Percentiles rank a stretch among this genome's conserved stretches.
These are phyloP conservation scores for Yamadazyma atlantica DNA, from an alignment of 1,139 yeast species.

Conservation along the genomic window DNA sequence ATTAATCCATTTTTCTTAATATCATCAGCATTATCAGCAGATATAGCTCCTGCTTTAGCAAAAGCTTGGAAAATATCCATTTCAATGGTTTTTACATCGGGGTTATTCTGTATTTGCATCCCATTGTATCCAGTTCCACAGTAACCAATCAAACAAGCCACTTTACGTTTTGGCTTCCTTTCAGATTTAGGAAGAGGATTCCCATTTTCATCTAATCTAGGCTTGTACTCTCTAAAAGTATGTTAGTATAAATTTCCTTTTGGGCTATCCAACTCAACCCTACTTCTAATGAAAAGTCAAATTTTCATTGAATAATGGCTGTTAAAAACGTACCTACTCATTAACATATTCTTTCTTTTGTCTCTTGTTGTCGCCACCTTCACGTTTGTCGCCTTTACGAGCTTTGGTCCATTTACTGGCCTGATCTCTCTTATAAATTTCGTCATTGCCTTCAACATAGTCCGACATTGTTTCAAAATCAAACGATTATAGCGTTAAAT, in stretches of 20 bases:
- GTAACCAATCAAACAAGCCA: slow-evolving; percentile 91
- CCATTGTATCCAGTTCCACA: slow-evolving; percentile 99
- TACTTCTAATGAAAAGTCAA: slow-evolving; percentile 1
- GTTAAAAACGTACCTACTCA: slow-evolving; percentile 37
- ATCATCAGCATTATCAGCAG: slow-evolving; percentile 85
- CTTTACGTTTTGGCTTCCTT: slow-evolving; percentile 79
- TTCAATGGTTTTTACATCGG: slow-evolving; percentile 89
- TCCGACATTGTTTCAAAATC: slow-evolving; percentile 2
- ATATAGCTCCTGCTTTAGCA: slow-evolving; percentile 85
- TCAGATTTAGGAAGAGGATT: slow-evolving; percentile 58
- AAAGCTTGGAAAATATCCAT: slow-evolving; percentile 86
- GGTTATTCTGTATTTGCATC: slow-evolving; percentile 82
- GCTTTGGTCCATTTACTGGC: slow-evolving; percentile 41
- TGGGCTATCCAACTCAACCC: background rate
- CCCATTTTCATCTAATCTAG: slow-evolving; percentile 59
- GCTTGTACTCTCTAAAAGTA: slow-evolving; percentile 34
- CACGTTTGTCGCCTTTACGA: slow-evolving; percentile 33
- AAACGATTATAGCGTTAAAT: too few species aligned
- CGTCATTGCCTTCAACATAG: slow-evolving; percentile 20
- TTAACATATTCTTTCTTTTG: slow-evolving; percentile 15
- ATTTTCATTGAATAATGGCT: background rate
- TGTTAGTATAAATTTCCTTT: slow-evolving; percentile 21
- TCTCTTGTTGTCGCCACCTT: slow-evolving; percentile 15
- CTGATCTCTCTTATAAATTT: slow-evolving; percentile 41
- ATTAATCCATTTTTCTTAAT: slow-evolving; percentile 86